Evolutionary conservation across 495 filamentous ascomycete genomes (phyloP), one percentile per base, ranked within the genome.

Genomic region (Lasiosphaeris hirsuta): DNA sequence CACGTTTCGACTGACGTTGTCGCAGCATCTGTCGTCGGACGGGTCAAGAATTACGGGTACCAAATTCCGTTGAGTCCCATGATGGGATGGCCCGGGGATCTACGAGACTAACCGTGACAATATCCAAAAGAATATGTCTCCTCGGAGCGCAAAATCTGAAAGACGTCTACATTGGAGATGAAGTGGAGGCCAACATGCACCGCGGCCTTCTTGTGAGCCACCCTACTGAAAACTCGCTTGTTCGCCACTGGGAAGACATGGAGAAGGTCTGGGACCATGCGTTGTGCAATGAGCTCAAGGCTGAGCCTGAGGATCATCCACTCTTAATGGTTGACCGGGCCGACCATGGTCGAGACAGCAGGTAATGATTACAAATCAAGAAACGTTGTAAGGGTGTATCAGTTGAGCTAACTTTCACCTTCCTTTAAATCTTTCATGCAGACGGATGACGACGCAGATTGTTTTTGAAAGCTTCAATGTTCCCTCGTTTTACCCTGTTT

Each of bases 241-340:
- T 46, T 19, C 10, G 10, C 43, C 14, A 46, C 43, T 46, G 43
- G 43, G 15, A 46, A 2, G 43, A 46, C 43, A 46, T 46, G 43
- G 43, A 46, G 19, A 46, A 46, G 13, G 17, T 46, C 43, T 46
- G 43, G 43, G 4, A 46, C 2, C 43, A 46, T 46, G 43, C 43
- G 2, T 46, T 46, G 4, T 46, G 17, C 43, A 18, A 46, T 3
- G 11, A 18, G 9, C 43, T 46, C 4, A 46, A 46, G 43, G 43
- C 17, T 46, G 43, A 46, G 8, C 43, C 43, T 10, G 43, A 46
- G 43, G 11, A 46, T 3, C 43, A 46, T 18, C 17, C 43, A 18
- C 43, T 46, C 1, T 18, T 46, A 3, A 19, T 46, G n/a, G 17
- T 18, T 10, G 43, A 46, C 15, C 3, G 43, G 17, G 13, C 17